These are phyloP conservation scores for Penicillium corylophilum DNA, from an alignment of 2,329 filamentous ascomycete species.

Conservation along the genomic window DNA sequence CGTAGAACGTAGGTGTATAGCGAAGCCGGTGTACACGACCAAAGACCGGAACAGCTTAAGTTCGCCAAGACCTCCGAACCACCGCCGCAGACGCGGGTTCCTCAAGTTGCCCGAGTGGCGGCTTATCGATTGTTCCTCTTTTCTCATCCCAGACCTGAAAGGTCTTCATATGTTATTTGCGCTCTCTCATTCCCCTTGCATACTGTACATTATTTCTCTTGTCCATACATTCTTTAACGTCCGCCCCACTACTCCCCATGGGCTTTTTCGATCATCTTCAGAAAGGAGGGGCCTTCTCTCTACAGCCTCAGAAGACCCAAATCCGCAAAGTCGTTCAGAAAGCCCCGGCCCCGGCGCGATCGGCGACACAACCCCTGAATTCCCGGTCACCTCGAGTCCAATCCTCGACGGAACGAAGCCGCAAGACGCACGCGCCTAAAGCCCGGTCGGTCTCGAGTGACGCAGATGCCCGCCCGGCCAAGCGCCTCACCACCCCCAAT, in stretches of 20 bases:
- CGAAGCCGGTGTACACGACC: no score
- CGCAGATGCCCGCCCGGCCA: conserved; percentile 27
- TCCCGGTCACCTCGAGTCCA: conserved; percentile 20
- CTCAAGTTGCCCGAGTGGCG: conserved; percentile 22
- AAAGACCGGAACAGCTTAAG: no score
- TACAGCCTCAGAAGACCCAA: conserved; percentile 43
- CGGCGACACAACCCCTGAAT: conserved; percentile 26
- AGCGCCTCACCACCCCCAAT: conserved; percentile 32
- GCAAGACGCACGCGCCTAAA: conserved; percentile 24
- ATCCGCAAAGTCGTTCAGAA: conserved; percentile 44
- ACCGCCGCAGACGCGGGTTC: conserved; percentile 9
- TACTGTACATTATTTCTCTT: conserved; percentile 10
- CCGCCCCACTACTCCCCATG: conserved; percentile 29
- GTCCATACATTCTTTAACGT: conserved; percentile 13
- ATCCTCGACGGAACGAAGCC: conserved; percentile 21
- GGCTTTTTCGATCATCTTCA: conserved; percentile 48
- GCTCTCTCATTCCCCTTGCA: conserved; percentile 7
- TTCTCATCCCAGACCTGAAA: background rate
- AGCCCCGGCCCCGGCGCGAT: conserved; percentile 31
- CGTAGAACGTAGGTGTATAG: background rate
- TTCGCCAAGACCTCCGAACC: background rate
- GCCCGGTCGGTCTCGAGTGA: conserved; percentile 34
- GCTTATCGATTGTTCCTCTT: conserved; percentile 19
- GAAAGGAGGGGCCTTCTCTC: conserved; percentile 43
- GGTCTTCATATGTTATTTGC: background rate